phyloP scores from a whole-genome alignment of 1,284 basidiomycete species.

The Laetiporus sulphureus region DNA sequence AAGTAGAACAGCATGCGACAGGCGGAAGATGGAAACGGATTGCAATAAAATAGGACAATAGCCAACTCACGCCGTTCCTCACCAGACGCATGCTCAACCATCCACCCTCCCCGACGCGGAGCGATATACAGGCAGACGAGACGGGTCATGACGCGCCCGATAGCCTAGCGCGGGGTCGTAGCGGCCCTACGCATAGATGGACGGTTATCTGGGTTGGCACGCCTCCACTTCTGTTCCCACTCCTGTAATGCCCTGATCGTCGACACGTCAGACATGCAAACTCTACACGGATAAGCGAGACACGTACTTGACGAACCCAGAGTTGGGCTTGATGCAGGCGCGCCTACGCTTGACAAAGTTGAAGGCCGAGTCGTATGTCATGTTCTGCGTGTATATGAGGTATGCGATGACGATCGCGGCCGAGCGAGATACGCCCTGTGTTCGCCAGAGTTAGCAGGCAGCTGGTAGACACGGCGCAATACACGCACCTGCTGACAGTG shows the following conservation, averaged over 20 bases:
- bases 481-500: constrained; percentile 58
- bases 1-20: too few relatives aligned
- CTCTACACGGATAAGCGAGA: background rate
- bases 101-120: too few relatives aligned
- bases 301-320: constrained; percentile 36
- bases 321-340: constrained; percentile 65
- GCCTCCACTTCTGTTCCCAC: constrained; percentile 21
- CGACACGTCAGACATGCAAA: background rate
- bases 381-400: constrained; percentile 56
- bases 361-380: constrained; percentile 60
- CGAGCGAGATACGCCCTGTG: constrained; percentile 59
- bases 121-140: too few relatives aligned
- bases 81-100: too few relatives aligned
- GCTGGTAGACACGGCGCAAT: background rate
- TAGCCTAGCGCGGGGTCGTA: constrained; percentile 13
- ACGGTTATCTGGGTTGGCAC: constrained; percentile 7
- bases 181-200: constrained; percentile 15
- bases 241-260: constrained; percentile 18
- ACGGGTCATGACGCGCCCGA: too few relatives aligned
- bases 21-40: too few relatives aligned
- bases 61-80: too few relatives aligned
- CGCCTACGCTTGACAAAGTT: constrained; percentile 51
- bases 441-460: constrained; percentile 11
- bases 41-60: too few relatives aligned
- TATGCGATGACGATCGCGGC: constrained; percentile 63